Evolutionary conservation across 202 grass and related monocot genomes (phyloP).

Genomic region (Schoenoplectus tabernaemontani): DNA sequence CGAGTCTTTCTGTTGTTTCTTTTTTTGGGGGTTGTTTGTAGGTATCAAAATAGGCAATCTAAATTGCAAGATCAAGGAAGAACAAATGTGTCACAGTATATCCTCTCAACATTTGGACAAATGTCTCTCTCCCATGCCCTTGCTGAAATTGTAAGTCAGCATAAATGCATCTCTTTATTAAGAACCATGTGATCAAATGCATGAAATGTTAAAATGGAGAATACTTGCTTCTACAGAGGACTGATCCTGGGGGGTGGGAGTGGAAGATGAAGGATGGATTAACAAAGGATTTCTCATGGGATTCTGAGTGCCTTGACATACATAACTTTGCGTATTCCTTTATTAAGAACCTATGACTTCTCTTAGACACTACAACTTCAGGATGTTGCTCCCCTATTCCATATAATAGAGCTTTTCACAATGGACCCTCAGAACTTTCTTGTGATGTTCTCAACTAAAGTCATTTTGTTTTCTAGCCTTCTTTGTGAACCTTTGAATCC

Average conservation of each 20-base stretch:
- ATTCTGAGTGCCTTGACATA: slow-evolving; percentile 36
- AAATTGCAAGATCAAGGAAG: slow-evolving; percentile 8
- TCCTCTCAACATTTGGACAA: slow-evolving; percentile 43
- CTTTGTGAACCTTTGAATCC: not conserved
- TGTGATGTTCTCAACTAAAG: not conserved
- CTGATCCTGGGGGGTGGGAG: slow-evolving; percentile 23
- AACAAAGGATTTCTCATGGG: slow-evolving; percentile 38
- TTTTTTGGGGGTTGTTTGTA: slow-evolving; percentile 4
- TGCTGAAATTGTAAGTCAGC: slow-evolving; percentile 35
- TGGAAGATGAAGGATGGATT: slow-evolving; percentile 36
- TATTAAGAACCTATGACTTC: slow-evolving; percentile 34
- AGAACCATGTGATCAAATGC: not conserved
- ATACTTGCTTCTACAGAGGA: slow-evolving; percentile 33
- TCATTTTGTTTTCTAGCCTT: not conserved
- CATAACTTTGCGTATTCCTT: slow-evolving; percentile 40
- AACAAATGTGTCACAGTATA: slow-evolving; percentile 27
- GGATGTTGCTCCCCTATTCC: not conserved
- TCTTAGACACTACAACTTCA: not conserved
- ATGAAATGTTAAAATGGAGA: slow-evolving; percentile 13
- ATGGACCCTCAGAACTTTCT: not conserved
- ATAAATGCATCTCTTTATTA: not conserved
- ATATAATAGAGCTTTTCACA: not conserved
- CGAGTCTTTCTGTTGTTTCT: slow-evolving; percentile 1
- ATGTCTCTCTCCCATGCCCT: slow-evolving; percentile 47
- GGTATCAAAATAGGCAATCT: slow-evolving; percentile 30